Evolutionary conservation across 2,329 filamentous ascomycete genomes (phyloP).

Genomic region (Ampelomyces quisqualis): DNA sequence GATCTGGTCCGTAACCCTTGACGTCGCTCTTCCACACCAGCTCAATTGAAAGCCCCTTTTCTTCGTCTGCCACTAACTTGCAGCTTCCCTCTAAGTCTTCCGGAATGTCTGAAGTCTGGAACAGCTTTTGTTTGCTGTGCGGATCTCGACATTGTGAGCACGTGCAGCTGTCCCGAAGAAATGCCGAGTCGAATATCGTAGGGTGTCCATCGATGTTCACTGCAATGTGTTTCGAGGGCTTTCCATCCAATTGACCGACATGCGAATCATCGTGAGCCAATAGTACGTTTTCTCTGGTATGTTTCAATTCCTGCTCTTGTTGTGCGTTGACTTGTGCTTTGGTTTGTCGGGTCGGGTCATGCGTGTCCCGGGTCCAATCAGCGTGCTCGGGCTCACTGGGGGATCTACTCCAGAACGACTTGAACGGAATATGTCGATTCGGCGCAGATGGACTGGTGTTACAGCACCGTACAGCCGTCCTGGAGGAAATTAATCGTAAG

Average conservation of each 20-base stretch:
- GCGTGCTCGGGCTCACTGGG: constrained; percentile 18
- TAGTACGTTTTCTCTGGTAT: constrained; percentile 14
- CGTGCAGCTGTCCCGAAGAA: constrained; percentile 60
- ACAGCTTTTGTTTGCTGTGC: constrained; percentile 63
- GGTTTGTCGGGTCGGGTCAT: constrained; percentile 21
- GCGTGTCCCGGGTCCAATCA: constrained; percentile 22
- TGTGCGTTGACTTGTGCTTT: constrained; percentile 18
- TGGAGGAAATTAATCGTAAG: constrained; percentile 4
- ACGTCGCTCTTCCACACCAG: constrained; percentile 65
- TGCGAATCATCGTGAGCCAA: constrained; percentile 6
- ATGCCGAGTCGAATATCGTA: constrained; percentile 37
- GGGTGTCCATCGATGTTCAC: constrained; percentile 37
- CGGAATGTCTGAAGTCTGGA: constrained; percentile 66
- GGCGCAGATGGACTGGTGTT: not conserved
- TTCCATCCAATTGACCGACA: constrained; percentile 24
- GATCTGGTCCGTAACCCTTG: constrained; percentile 44
- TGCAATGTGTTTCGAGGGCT: constrained; percentile 30
- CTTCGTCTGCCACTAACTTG: constrained; percentile 36
- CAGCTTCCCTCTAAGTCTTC: constrained; percentile 39
- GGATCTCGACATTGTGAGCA: constrained; percentile 60
- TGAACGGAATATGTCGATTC: constrained; percentile 16
- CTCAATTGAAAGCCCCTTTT: constrained; percentile 51
- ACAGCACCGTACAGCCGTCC: not conserved
- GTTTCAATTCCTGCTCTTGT: constrained; percentile 12
- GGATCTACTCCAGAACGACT: constrained; percentile 22